Evolutionary conservation across 176 grass and related monocot genomes (phyloP).

Genomic region (Miscanthus lutarioriparius): DNA sequence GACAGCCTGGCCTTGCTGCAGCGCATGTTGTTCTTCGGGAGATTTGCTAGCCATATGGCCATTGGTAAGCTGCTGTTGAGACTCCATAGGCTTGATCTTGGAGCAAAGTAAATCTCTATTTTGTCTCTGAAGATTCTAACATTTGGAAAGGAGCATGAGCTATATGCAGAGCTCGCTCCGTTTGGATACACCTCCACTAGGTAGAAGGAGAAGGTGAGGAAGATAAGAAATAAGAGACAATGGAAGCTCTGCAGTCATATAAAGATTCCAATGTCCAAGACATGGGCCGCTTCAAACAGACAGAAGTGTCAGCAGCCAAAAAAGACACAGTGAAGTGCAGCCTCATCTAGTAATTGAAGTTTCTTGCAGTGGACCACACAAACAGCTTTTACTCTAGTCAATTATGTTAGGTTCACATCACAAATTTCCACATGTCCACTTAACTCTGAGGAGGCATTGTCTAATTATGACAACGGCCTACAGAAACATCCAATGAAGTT

Average conservation of each 20-base stretch:
- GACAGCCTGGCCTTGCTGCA: not conserved
- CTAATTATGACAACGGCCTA: not conserved
- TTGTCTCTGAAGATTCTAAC: not conserved
- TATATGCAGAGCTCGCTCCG: not conserved
- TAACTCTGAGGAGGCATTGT: not conserved
- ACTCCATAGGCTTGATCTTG: constrained; percentile 24
- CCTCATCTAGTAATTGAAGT: constrained; percentile 8
- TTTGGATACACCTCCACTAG: constrained; percentile 14
- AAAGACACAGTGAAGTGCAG: not conserved
- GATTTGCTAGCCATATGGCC: not conserved
- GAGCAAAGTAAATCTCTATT: not conserved
- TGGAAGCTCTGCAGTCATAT: not conserved
- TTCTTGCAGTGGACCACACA: not conserved
- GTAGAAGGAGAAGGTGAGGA: not conserved
- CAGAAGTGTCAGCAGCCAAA: not conserved
- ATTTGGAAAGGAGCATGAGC: not conserved
- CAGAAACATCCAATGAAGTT: not conserved
- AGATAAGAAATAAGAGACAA: not conserved
- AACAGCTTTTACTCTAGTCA: not conserved
- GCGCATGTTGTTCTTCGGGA: not conserved
- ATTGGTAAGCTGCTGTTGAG: not conserved
- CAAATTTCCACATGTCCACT: not conserved
- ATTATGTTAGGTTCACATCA: not conserved
- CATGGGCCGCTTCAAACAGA: not conserved
- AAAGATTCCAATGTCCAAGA: not conserved